These are phyloP conservation scores for Boletus reticuloceps DNA, from an alignment of 768 basidiomycete species.

Conservation along the genomic window DNA sequence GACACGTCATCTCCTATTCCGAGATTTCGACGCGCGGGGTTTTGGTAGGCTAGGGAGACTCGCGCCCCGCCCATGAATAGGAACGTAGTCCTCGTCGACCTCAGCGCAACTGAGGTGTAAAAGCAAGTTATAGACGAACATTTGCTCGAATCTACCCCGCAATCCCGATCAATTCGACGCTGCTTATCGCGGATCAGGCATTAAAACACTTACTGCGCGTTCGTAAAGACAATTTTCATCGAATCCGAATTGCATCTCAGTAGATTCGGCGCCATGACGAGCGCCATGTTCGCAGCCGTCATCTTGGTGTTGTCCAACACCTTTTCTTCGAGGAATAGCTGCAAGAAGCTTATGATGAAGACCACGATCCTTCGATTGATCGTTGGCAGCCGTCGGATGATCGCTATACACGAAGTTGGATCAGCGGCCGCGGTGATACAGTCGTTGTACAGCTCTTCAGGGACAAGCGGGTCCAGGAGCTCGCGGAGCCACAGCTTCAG, in stretches of 20 bases:
- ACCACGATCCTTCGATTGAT: slow-evolving; percentile 84
- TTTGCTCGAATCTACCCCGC: slow-evolving; percentile 71
- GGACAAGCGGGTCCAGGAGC: slow-evolving; percentile 87
- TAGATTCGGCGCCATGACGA: slow-evolving; percentile 92
- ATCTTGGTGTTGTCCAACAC: slow-evolving; percentile 78
- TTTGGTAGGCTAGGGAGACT: slow-evolving; percentile 42
- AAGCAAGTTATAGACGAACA: slow-evolving; percentile 83
- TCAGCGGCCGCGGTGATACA: slow-evolving; percentile 71
- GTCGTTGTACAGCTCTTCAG: slow-evolving; percentile 89
- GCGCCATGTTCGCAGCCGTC: slow-evolving; percentile 83
- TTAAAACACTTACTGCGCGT: slow-evolving; percentile 72
- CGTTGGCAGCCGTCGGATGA: slow-evolving; percentile 76
- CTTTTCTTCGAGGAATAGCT: slow-evolving; percentile 80
- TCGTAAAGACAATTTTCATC: slow-evolving; percentile 88
- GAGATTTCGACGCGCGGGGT: slow-evolving; percentile 54
- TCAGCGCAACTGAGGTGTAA: slow-evolving; percentile 73
- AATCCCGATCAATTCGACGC: slow-evolving; percentile 5
- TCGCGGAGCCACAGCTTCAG: slow-evolving; percentile 95
- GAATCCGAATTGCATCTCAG: slow-evolving; percentile 83
- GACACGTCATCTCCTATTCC: slow-evolving; percentile 44
- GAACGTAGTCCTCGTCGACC: slow-evolving; percentile 75
- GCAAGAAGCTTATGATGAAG: slow-evolving; percentile 88
- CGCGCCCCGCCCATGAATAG: slow-evolving; percentile 78
- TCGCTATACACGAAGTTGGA: slow-evolving; percentile 65
- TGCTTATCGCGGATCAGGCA: slow-evolving; percentile 1